Evolutionary conservation across 139 green algal genomes (phyloP).

Genomic region (Tetradesmus obliquus): DNA sequence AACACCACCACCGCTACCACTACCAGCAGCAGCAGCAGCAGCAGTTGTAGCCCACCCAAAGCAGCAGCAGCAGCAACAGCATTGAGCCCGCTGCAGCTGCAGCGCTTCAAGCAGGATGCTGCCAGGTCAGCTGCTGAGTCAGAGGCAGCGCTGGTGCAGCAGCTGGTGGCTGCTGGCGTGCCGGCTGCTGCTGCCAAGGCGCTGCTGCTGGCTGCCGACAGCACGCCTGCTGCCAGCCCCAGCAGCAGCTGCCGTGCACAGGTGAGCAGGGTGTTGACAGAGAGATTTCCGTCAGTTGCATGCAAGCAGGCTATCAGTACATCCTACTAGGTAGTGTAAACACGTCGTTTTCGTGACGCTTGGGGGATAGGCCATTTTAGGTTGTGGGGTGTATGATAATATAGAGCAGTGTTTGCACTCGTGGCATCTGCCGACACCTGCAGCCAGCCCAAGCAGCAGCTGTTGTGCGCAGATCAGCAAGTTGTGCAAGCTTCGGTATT

Average conservation of each 20-base stretch:
- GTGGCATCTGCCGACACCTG: no score
- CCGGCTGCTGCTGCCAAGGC: not conserved
- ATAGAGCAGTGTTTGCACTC: no score
- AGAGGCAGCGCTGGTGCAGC: not conserved
- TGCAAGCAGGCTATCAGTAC: no score
- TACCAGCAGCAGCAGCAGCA: not conserved
- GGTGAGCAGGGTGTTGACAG: not conserved
- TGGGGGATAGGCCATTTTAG: no score
- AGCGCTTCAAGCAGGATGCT: not conserved
- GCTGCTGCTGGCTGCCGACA: not conserved
- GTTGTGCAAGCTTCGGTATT: no score
- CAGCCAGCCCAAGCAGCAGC: no score
- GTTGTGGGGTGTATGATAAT: no score
- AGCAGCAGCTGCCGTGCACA: not conserved
- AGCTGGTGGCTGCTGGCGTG: slow-evolving; percentile 9
- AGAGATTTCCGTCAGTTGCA: no score
- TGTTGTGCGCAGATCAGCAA: no score
- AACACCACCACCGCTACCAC: no score
- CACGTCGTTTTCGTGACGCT: no score
- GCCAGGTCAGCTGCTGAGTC: not conserved
- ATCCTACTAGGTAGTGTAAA: no score
- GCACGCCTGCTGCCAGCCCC: not conserved
- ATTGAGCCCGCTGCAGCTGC: not conserved
- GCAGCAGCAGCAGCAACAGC: not conserved
- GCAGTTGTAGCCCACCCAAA: not conserved